phyloP scores from a whole-genome alignment of 495 filamentous ascomycete species.

The Aspergillus cristatus region DNA sequence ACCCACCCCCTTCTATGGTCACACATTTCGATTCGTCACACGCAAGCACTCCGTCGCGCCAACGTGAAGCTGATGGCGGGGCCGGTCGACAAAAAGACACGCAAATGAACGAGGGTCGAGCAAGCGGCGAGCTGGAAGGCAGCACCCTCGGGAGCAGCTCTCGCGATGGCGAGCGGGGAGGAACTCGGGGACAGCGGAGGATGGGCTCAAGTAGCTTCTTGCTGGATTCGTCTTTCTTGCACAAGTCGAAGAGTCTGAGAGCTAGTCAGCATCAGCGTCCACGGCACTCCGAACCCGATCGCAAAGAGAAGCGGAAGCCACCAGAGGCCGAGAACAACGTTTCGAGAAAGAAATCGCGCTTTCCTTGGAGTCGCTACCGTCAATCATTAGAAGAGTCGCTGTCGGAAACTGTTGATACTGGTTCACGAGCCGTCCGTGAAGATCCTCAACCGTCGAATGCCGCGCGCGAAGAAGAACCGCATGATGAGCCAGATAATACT shows the following conservation, averaged over 20 bases:
- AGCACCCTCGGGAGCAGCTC: constrained; percentile 33
- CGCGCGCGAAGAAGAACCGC: background rate
- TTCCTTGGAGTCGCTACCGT: constrained; percentile 30
- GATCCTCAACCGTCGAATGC: background rate
- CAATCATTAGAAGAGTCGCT: constrained; percentile 14
- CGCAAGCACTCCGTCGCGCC: constrained; percentile 2
- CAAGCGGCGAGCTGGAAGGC: constrained; percentile 31
- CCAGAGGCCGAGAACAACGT: constrained; percentile 24
- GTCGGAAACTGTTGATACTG: constrained; percentile 4
- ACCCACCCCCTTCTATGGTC: constrained; percentile 9
- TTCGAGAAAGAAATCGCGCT: constrained; percentile 32
- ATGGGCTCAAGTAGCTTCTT: constrained; percentile 38
- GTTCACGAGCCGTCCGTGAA: constrained; percentile 1
- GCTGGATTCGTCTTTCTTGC: constrained; percentile 29
- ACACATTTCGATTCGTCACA: background rate
- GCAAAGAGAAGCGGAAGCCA: constrained; percentile 21
- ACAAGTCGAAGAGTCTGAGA: constrained; percentile 20
- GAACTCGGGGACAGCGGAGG: constrained; percentile 18
- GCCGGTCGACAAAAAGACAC: constrained; percentile 10
- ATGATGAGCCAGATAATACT: too few species aligned
- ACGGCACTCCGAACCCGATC: constrained; percentile 17
- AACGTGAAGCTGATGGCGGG: constrained; percentile 10
- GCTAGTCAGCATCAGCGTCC: constrained; percentile 15
- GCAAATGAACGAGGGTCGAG: constrained; percentile 23
- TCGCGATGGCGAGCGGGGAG: constrained; percentile 26